Evolutionary conservation across 2,329 filamentous ascomycete genomes (phyloP).

Genomic region (Hymenoscyphus albidus): DNA sequence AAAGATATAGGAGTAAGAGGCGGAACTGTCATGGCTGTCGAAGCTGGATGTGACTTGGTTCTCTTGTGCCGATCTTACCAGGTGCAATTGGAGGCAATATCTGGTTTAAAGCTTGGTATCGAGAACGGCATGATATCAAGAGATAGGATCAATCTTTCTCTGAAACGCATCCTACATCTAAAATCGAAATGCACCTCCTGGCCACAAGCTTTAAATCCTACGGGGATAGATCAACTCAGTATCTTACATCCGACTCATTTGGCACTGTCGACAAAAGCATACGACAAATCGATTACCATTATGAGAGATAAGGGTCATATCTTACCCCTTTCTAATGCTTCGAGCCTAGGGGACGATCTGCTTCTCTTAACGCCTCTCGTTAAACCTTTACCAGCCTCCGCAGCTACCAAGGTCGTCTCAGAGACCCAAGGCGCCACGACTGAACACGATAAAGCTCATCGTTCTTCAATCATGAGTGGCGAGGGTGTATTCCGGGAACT

Average conservation of each 20-base stretch:
- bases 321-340: constrained; percentile 74
- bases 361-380: constrained; percentile 83
- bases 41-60: constrained; percentile 90
- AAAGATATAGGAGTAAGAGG: constrained; percentile 97
- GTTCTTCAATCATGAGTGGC: constrained; percentile 74
- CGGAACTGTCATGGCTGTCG: constrained; percentile 95
- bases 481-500: constrained; percentile 90
- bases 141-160: constrained; percentile 73
- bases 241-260: constrained; percentile 80
- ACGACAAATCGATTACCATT: constrained; percentile 89
- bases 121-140: constrained; percentile 87
- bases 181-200: constrained; percentile 86
- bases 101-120: constrained; percentile 80
- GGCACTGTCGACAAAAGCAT: constrained; percentile 76
- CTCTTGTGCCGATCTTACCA: constrained; percentile 84
- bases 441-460: constrained; percentile 51
- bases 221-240: constrained; percentile 71
- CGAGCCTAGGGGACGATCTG: constrained; percentile 84
- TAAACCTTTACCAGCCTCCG: constrained; percentile 87
- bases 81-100: constrained; percentile 87
- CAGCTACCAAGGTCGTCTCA: constrained; percentile 68
- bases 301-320: constrained; percentile 84
- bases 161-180: constrained; percentile 72
- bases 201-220: constrained; percentile 85
- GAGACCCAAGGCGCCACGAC: constrained; percentile 45